These are phyloP conservation scores for Entonaema liquescens DNA, from an alignment of 495 filamentous ascomycete genomes.

Conservation along the genomic window DNA sequence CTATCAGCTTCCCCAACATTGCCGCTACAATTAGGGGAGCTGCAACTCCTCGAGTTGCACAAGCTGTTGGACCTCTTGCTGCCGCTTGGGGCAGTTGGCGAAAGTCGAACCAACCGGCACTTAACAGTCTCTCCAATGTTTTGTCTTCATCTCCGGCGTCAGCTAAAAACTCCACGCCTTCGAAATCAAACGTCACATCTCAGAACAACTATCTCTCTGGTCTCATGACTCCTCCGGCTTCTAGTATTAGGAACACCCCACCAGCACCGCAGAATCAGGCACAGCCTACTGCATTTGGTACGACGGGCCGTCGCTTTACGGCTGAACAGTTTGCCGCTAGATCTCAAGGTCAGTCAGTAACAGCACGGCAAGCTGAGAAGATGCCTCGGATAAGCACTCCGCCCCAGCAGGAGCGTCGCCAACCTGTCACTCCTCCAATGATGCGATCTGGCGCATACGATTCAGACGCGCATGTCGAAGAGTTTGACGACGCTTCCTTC, in stretches of 20 bases:
- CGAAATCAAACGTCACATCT: constrained; percentile 61
- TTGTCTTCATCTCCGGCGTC: constrained; percentile 52
- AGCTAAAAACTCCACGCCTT: constrained; percentile 66
- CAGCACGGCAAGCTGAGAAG: constrained; percentile 49
- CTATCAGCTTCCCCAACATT: constrained; percentile 62
- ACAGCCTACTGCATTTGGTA: constrained; percentile 62
- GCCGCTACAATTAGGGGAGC: constrained; percentile 64
- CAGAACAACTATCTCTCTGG: constrained; percentile 67
- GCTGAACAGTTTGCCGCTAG: constrained; percentile 58
- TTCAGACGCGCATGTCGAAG: constrained; percentile 68
- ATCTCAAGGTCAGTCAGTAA: constrained; percentile 50
- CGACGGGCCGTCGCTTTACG: constrained; percentile 61
- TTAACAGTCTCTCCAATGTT: constrained; percentile 49
- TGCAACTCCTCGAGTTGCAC: constrained; percentile 78
- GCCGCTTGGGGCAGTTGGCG: constrained; percentile 77
- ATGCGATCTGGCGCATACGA: constrained; percentile 75
- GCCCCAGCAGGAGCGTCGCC: constrained; percentile 50
- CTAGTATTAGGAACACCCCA: constrained; percentile 67
- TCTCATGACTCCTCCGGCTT: constrained; percentile 82
- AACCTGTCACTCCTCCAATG: constrained; percentile 73
- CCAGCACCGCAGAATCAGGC: constrained; percentile 39
- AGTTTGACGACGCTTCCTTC: constrained; percentile 65
- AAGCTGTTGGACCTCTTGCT: constrained; percentile 78
- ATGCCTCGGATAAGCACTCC: constrained; percentile 48
- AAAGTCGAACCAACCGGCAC: constrained; percentile 74